phyloP scores from a whole-genome alignment of 148 eudicot genomes.

The Beta vulgaris region DNA sequence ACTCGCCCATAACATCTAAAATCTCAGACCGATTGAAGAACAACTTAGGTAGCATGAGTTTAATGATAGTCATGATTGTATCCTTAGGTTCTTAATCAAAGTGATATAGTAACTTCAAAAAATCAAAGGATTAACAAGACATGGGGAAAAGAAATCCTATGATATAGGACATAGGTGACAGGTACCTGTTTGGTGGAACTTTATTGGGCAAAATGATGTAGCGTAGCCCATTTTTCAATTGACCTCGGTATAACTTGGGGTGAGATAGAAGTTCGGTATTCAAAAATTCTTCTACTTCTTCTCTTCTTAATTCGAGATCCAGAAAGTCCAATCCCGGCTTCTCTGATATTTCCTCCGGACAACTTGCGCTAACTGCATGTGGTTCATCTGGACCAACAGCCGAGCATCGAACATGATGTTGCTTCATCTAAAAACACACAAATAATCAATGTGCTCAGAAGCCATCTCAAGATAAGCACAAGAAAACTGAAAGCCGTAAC shows the following conservation, averaged over 20 bases:
- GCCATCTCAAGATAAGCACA: background rate
- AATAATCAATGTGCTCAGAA: slow-evolving; percentile 18
- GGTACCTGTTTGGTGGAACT: slow-evolving; percentile 96
- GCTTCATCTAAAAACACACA: slow-evolving; percentile 42
- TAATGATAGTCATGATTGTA: background rate
- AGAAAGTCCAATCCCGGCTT: slow-evolving; percentile 52
- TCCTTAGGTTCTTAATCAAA: background rate
- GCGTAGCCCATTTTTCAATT: slow-evolving; percentile 86
- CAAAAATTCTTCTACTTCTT: slow-evolving; percentile 57
- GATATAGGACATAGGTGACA: background rate
- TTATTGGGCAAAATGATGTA: slow-evolving; percentile 94
- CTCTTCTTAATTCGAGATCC: slow-evolving; percentile 48
- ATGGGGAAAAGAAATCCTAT: background rate
- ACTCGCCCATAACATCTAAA: background rate
- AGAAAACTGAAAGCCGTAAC: background rate
- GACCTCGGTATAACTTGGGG: slow-evolving; percentile 84
- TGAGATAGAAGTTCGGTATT: slow-evolving; percentile 77
- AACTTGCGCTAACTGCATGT: slow-evolving; percentile 82
- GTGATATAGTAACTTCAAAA: background rate
- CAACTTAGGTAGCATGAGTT: background rate
- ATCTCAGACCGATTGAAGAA: background rate
- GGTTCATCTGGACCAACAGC: slow-evolving; percentile 98
- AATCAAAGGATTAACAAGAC: slow-evolving; percentile 1
- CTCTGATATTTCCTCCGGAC: slow-evolving; percentile 72
- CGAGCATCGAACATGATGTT: slow-evolving; percentile 50